Conservation (phyloP, 306 rosid genomes). For the Ochetophila trinervis region DNA sequence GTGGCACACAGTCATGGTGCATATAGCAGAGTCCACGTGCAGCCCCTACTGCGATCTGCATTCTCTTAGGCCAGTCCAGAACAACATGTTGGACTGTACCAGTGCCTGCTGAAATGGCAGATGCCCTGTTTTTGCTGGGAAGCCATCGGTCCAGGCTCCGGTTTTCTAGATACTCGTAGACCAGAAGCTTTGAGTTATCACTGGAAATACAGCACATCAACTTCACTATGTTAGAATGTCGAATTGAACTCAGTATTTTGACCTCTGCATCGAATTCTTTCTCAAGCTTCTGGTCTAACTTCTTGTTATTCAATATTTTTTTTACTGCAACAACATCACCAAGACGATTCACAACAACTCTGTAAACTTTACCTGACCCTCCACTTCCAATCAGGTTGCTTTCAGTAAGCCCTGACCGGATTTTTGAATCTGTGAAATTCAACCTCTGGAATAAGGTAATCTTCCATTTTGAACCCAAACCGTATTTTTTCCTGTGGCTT, state of each 20-base stretch:
- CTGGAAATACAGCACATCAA: conserved; percentile 59
- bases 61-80: conserved; percentile 68
- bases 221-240: conserved; percentile 77
- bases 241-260: conserved; percentile 58
- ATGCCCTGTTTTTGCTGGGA: conserved; percentile 33
- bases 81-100: conserved; percentile 18
- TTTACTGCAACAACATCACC: conserved; percentile 60
- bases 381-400: conserved; percentile 62
- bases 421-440: conserved; percentile 51
- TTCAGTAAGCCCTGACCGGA: conserved; percentile 41
- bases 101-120: conserved; percentile 10
- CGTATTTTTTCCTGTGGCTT: conserved; percentile 31
- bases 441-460: conserved; percentile 61
- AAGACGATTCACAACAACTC: conserved; percentile 30
- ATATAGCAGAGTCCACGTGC: conserved; percentile 83
- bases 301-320: conserved; percentile 47
- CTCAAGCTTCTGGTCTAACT: conserved; percentile 59
- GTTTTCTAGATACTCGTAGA: conserved; percentile 61
- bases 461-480: conserved; percentile 51
- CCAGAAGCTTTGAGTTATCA: conserved; percentile 62
- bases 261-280: conserved; percentile 72
- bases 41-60: conserved; percentile 60
- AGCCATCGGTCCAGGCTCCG: conserved; percentile 77
- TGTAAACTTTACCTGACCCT: conserved; percentile 79
- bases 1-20: conserved; percentile 74